Percentiles rank a stretch among this genome's conserved stretches.
Evolutionary conservation across 345 rosid genomes (phyloP).

Genomic region (Theobroma cacao): DNA sequence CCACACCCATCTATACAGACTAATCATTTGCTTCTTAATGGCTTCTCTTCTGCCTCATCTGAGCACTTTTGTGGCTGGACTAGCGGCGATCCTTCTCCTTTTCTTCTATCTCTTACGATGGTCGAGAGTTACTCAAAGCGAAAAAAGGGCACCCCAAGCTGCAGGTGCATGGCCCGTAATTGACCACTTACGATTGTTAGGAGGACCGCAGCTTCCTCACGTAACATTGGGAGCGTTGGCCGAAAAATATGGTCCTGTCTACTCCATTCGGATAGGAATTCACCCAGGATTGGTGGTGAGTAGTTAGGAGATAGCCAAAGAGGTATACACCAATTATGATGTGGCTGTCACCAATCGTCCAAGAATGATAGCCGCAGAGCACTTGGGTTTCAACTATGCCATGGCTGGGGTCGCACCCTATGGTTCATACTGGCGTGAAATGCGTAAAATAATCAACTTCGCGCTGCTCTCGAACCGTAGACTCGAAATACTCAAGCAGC

Average conservation of each 20-base stretch:
- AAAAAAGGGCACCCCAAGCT: neutral
- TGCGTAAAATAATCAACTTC: slow-evolving; percentile 25
- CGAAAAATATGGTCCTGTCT: slow-evolving; percentile 40
- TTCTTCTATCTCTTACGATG: neutral
- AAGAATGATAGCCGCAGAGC: neutral
- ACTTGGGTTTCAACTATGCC: slow-evolving; percentile 27
- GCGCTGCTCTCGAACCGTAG: slow-evolving; percentile 30
- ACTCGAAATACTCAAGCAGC: slow-evolving; percentile 24
- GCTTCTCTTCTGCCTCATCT: neutral
- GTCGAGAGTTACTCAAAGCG: neutral
- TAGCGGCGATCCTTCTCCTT: neutral
- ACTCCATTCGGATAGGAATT: slow-evolving; percentile 36
- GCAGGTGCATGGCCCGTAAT: slow-evolving; percentile 8
- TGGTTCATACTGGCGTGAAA: slow-evolving; percentile 33
- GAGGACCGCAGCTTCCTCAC: slow-evolving; percentile 22
- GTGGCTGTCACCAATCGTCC: slow-evolving; percentile 31
- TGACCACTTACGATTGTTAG: slow-evolving; percentile 1
- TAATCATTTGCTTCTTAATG: neutral
- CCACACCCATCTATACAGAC: neutral
- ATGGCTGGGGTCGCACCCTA: slow-evolving; percentile 29
- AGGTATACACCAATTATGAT: slow-evolving; percentile 36
- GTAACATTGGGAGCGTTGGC: slow-evolving; percentile 30
- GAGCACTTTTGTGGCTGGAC: neutral
- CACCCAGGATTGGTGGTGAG: slow-evolving; percentile 35
- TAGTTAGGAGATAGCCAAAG: slow-evolving; percentile 31